Conservation (phyloP, 495 filamentous ascomycete genomes). For the Penicillium manginii region DNA sequence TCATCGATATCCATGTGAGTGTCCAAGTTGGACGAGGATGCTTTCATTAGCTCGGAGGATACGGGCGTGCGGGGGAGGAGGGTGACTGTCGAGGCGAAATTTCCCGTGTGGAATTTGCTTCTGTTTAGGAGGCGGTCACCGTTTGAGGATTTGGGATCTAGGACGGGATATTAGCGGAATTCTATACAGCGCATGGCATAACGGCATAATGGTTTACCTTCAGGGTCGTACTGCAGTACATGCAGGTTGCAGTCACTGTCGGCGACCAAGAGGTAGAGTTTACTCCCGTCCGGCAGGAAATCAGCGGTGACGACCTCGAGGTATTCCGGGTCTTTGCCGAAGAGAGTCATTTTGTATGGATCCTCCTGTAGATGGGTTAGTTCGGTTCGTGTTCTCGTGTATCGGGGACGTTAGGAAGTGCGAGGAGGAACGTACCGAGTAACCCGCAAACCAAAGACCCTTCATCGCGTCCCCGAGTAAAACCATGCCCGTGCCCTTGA, state of each 20-base stretch:
- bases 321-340: conserved; percentile 78
- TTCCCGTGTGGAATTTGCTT: conserved; percentile 84
- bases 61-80: conserved; percentile 70
- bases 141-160: conserved; percentile 91
- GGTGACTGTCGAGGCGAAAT: conserved; percentile 71
- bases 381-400: not conserved
- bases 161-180: no score
- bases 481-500: conserved; percentile 80
- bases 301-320: conserved; percentile 83
- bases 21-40: not conserved
- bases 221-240: conserved; percentile 91
- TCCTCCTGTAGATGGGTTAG: conserved; percentile 59
- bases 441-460: conserved; percentile 93
- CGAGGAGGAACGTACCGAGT: conserved; percentile 59
- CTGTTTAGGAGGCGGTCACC: conserved; percentile 85
- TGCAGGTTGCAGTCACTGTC: conserved; percentile 87
- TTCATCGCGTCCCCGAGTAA: conserved; percentile 88
- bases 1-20: conserved; percentile 40
- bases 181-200: no score
- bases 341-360: conserved; percentile 92
- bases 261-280: conserved; percentile 79
- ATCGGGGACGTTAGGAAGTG: no score
- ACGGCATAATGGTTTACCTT: no score
- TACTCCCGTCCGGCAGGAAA: conserved; percentile 84
- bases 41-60: conserved; percentile 25